These are phyloP conservation scores for Colletotrichum musae DNA, from an alignment of 2,329 filamentous ascomycete species.

Conservation along the genomic window DNA sequence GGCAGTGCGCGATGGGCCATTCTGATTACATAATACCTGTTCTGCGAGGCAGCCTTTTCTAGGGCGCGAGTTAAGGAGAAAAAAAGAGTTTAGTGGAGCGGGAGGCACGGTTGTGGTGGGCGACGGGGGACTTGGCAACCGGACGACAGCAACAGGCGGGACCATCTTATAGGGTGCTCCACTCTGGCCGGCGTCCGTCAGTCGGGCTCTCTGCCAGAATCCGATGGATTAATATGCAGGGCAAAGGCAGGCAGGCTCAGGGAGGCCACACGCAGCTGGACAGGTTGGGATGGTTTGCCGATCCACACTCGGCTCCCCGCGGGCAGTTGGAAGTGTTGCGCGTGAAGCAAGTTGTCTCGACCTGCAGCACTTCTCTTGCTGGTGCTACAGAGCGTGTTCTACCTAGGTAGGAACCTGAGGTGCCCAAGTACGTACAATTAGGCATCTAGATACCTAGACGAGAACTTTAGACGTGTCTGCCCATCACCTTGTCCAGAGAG, in stretches of 20 bases:
- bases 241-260: conserved; percentile 7
- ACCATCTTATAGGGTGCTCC: conserved; percentile 14
- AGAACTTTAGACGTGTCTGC: too few species aligned
- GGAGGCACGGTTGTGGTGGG: conserved; percentile 15
- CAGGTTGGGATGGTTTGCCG: conserved; percentile 20
- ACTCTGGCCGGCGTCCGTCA: conserved; percentile 12
- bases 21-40: conserved; percentile 30
- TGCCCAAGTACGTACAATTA: neutral
- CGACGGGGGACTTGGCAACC: conserved; percentile 19
- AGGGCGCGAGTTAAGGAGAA: neutral
- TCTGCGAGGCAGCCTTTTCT: neutral
- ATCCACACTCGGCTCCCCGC: conserved; percentile 14
- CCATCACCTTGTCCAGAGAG: too few species aligned
- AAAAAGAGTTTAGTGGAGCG: conserved; percentile 5
- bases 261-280: conserved; percentile 7
- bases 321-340: conserved; percentile 4
- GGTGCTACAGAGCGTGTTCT: neutral
- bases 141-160: conserved; percentile 15
- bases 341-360: neutral
- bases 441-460: too few species aligned
- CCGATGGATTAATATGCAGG: conserved; percentile 26
- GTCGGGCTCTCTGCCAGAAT: conserved; percentile 29
- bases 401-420: neutral
- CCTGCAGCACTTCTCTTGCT: neutral
- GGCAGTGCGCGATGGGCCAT: conserved; percentile 8